A percentile compares a stretch with the other conserved stretches of the same genome.
These are phyloP conservation scores for Boletus rex-veris DNA, from an alignment of 768 basidiomycete genomes.

Conservation along the genomic window DNA sequence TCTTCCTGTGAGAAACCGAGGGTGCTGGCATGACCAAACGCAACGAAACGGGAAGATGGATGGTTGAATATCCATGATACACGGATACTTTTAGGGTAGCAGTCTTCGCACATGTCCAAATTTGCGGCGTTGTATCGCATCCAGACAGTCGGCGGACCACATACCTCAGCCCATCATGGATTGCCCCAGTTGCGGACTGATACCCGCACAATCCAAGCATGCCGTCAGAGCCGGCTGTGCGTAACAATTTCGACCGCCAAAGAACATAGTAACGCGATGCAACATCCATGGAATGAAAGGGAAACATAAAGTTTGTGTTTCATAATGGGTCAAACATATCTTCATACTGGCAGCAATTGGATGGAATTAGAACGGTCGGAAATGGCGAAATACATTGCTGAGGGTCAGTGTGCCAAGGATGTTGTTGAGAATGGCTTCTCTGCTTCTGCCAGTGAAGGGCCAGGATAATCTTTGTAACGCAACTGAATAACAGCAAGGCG, in stretches of 20 bases:
- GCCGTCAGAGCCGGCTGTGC: not conserved
- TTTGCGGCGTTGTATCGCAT: not conserved
- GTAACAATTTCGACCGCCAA: not conserved
- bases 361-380: too few species aligned
- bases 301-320: not conserved
- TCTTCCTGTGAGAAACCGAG: not conserved
- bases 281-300: not conserved
- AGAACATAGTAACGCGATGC: too few species aligned
- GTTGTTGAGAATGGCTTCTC: too few species aligned
- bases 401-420: too few species aligned
- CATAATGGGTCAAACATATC: not conserved
- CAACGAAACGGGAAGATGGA: not conserved
- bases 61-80: too few species aligned
- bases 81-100: too few species aligned
- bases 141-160: not conserved
- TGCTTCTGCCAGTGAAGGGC: not conserved
- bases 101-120: not conserved
- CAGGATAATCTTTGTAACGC: not conserved
- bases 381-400: not conserved
- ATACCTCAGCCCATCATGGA: too few species aligned
- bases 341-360: too few species aligned
- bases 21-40: not conserved
- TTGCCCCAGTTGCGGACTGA: too few species aligned
- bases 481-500: not conserved
- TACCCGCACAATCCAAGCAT: conserved; percentile 11